Evolutionary conservation across 208 protist genomes (phyloP), one percentile per base, ranked within the genome.

Genomic region (Leishmania aethiopica): DNA sequence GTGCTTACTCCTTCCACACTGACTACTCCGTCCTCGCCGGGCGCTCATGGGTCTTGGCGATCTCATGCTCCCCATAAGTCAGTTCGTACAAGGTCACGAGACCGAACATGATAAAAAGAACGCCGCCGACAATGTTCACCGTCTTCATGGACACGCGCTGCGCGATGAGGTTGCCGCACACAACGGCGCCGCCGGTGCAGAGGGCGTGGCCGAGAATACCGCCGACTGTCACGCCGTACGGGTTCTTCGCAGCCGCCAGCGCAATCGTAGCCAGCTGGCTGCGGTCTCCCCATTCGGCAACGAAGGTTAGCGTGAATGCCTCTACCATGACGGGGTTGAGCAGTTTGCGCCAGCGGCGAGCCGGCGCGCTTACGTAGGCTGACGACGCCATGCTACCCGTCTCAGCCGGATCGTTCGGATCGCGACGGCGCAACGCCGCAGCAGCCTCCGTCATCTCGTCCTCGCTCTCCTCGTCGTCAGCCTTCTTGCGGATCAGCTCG

Each of bases 211-310:
- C 98, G 19, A 99, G 66, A 37, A 98, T 89, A 47, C 96, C 97
- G 35, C 98, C 98, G 0, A 98, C 10, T 3, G 97, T 98, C n/a
- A 99, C 97, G 15, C 92, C 97, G 71, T 94, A 96, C 0, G 97
- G 90, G 83, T 99, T 97, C 91, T 98, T 96, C 32, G 96, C 88
- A 1, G 96, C 94, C 1, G 93, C 97, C 45, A 99, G 88, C 15
- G 96, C 94, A 75, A 99, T 98, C 40, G 98, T 99, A 7, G 98
- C 95, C 51, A 99, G 94, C 90, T 99, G 98, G 47, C 97, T 99
- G 13, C 98, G 95, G 82, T 99, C 98, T n/a, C 98, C 98, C 97
- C 98, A 99, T 91, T 99, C 98, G 32, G 98, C 98, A 0, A 99
- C 84, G 86, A 99, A 99, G n/a, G 97, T 99, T 35, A 99, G 89